Base-by-base conservation (phyloP, 495 filamentous ascomycete species). In the Sporormia fimetaria region DNA sequence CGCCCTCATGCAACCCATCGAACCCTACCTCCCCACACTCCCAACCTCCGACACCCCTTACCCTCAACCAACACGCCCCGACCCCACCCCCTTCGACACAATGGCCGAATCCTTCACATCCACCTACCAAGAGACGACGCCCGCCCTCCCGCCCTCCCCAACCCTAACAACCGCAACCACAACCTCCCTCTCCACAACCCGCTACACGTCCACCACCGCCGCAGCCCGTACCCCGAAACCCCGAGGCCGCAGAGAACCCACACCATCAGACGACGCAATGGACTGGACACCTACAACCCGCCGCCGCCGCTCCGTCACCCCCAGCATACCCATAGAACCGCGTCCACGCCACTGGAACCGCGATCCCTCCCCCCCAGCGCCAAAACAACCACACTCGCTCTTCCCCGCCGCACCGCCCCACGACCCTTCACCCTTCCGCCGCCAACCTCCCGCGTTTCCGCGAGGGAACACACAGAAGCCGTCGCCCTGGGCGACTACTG, bases 241-340 rank as follows among this genome's bases (percentile, higher is more conserved):
- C 40, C 42, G 1, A 22, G 26, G 16, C 6, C 15, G 7, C 29
- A 18, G 31, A 33, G 37, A 17, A 44, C 21, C 36, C 28, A 20
- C 59, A 57, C 7, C 64, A 11, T 14, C 3, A 11, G 32, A 37
- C 17, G 38, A 77, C 27, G 62, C 66, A 35, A 93, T 93, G 85
- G 85, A 93, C 44, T 93, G 85, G 85, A 74, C 78, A 15, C 84
- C 85, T 2, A 76, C 77, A 8, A 56, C 16, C 14, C 32, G 6
- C 18, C 7, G 28, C 17, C 8, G 25, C 8, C 42, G 25, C 2
- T 18, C 23, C 12, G 23, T 23, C 34, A 17, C 36, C 8, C 40
- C 36, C 9, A 17, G 12, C 21, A 15, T 24, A 4, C 40, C 35
- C 31, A 10, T 2, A 14, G 15, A 26, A 4, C 31, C 45, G 0